phyloP scores from a whole-genome alignment of 257 asterid species.

The Thymus quinquecostatus region DNA sequence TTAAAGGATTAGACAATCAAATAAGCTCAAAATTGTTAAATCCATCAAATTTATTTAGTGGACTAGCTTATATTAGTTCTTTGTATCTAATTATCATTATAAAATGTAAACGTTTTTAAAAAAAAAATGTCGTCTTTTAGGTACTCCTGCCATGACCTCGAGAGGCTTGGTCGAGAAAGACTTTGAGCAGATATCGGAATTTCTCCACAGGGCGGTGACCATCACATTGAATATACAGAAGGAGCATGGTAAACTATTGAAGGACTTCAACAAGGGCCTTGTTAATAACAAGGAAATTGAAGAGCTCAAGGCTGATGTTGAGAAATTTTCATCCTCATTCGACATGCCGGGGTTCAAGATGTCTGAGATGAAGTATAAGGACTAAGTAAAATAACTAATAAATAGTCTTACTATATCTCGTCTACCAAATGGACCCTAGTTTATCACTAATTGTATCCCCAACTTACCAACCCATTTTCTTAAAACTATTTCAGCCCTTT shows the following conservation, averaged over 20 bases:
- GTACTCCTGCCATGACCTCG: constrained; percentile 98
- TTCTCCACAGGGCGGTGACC: constrained; percentile 86
- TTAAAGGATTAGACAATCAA: not conserved
- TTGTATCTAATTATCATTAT: not conserved
- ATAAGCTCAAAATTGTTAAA: not conserved
- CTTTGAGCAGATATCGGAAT: constrained; percentile 93
- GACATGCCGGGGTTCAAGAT: constrained; percentile 95
- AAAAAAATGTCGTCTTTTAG: constrained; percentile 37
- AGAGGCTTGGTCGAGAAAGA: constrained; percentile 95
- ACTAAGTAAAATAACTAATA: constrained; percentile 33
- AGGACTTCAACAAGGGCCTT: constrained; percentile 95
- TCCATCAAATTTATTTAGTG: constrained; percentile 4
- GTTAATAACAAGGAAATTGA: constrained; percentile 88
- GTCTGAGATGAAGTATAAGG: constrained; percentile 92
- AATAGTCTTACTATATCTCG: too few relatives aligned
- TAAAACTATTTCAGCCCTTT: too few relatives aligned
- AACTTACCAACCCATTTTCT: too few relatives aligned
- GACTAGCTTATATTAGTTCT: not conserved
- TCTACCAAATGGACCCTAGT: too few relatives aligned
- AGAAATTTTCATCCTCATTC: constrained; percentile 75
- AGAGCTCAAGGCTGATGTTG: constrained; percentile 88
- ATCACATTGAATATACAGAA: constrained; percentile 84
- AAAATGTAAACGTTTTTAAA: not conserved
- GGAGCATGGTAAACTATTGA: constrained; percentile 84
- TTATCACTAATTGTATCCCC: too few relatives aligned